Percentiles rank a stretch among this genome's conserved stretches.
phyloP scores from a whole-genome alignment of 371 early-diverging fungal species.

The Mortierella sp. region DNA sequence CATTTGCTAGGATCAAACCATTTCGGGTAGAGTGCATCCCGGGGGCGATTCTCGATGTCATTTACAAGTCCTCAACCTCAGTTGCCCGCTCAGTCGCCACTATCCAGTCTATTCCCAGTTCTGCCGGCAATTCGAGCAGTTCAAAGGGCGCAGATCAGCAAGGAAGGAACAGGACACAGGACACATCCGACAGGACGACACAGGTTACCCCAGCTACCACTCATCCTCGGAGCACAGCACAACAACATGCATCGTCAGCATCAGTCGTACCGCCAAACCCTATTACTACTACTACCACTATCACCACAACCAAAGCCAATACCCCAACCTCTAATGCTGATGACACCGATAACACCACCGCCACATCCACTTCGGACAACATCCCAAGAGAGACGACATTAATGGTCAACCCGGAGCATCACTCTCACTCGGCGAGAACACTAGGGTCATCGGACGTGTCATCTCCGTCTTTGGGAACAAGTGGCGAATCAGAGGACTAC shows the following conservation, averaged over 20 bases:
- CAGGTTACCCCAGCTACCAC: background rate
- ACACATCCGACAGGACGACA: background rate
- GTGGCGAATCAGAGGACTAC: background rate
- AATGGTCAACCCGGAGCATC: too few species aligned
- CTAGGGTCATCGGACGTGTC: background rate
- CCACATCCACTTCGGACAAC: too few species aligned
- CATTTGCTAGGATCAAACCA: background rate
- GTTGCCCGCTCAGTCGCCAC: background rate
- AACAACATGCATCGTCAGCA: background rate
- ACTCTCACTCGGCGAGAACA: background rate
- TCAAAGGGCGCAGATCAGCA: background rate
- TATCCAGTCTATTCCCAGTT: background rate
- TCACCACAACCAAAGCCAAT: background rate
- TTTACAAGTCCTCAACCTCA: background rate
- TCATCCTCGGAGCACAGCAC: background rate
- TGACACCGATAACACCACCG: too few species aligned
- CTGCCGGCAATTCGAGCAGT: too few species aligned
- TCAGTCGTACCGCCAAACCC: background rate
- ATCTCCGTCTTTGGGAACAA: background rate
- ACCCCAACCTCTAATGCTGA: background rate
- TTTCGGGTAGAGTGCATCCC: conserved; percentile 2
- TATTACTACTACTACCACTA: background rate
- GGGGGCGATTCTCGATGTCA: background rate
- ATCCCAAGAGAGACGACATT: background rate
- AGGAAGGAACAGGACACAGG: background rate